These are phyloP conservation scores for Alternaria burnsii DNA, from an alignment of 2,329 filamentous ascomycete species.

Conservation along the genomic window DNA sequence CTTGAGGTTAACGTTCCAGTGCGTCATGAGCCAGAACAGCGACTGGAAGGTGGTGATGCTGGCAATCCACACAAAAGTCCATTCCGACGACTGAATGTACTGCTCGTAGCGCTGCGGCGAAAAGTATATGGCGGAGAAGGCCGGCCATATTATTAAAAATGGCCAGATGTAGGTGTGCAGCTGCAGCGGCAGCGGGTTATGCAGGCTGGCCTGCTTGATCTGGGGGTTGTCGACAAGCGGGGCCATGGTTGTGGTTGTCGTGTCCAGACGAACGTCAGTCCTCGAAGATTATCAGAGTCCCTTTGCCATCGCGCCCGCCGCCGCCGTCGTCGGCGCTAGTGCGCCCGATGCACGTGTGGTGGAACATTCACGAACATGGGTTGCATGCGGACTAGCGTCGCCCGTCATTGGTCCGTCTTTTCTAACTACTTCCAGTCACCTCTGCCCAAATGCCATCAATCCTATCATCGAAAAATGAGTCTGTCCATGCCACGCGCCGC, in stretches of 20 bases:
- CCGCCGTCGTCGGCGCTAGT: constrained; percentile 10
- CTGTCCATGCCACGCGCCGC: constrained; percentile 35
- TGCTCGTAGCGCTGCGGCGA: constrained; percentile 84
- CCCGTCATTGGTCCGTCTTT: constrained; percentile 19
- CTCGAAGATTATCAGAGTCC: constrained; percentile 21
- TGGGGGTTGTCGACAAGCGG: constrained; percentile 90
- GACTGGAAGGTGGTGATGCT: constrained; percentile 88
- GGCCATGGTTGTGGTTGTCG: constrained; percentile 40
- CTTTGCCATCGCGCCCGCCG: constrained; percentile 22
- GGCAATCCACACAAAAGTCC: constrained; percentile 95
- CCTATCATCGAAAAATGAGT: constrained; percentile 24
- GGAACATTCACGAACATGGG: constrained; percentile 17
- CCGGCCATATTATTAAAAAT: constrained; percentile 88
- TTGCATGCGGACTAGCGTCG: constrained; percentile 7
- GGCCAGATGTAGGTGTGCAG: constrained; percentile 93
- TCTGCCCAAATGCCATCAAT: constrained; percentile 17
- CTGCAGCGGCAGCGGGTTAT: constrained; percentile 82
- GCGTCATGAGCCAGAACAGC: constrained; percentile 91
- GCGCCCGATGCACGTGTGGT: constrained; percentile 16
- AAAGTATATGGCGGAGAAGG: constrained; percentile 89
- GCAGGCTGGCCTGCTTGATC: constrained; percentile 86
- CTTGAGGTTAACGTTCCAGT: constrained; percentile 93
- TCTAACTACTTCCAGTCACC: not conserved
- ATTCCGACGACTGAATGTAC: constrained; percentile 93
- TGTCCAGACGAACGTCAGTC: constrained; percentile 24